Percentiles rank a stretch among this genome's conserved stretches.
Evolutionary conservation across 805 yeast genomes (phyloP).

Genomic region (Metschnikowia continentalis): DNA sequence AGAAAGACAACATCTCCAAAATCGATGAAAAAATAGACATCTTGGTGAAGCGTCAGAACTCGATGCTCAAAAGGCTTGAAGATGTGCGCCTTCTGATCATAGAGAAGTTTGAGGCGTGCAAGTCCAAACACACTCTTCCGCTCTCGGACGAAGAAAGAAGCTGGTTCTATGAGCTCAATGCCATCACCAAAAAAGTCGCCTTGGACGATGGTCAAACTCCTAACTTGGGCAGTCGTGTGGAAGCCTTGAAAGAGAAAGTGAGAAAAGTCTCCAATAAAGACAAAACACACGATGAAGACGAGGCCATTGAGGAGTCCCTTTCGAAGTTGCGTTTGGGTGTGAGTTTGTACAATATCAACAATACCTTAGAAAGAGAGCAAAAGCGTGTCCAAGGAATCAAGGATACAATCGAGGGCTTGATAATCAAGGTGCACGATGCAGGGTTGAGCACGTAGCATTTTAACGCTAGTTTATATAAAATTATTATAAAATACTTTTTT

Average conservation of each 20-base stretch:
- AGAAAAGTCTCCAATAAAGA: neutral
- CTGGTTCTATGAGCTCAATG: conserved; percentile 38
- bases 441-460: neutral
- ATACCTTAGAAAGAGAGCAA: conserved; percentile 22
- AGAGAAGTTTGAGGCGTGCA: conserved; percentile 21
- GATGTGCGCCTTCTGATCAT: conserved; percentile 21
- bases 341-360: conserved; percentile 8
- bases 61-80: conserved; percentile 19
- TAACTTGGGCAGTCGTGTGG: conserved; percentile 9
- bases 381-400: conserved; percentile 16
- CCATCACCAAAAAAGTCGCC: conserved; percentile 15
- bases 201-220: conserved; percentile 6
- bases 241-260: conserved; percentile 8
- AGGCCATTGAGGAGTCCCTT: conserved; percentile 6
- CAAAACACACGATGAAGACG: conserved; percentile 1
- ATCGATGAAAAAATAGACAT: conserved; percentile 13
- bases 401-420: conserved; percentile 12
- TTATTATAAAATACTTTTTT: too few relatives aligned
- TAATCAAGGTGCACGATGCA: conserved; percentile 5
- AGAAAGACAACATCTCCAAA: neutral
- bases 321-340: conserved; percentile 9
- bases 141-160: conserved; percentile 30
- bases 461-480: too few relatives aligned
- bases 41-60: conserved; percentile 20
- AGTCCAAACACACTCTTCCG: conserved; percentile 23